Evolutionary conservation across 495 filamentous ascomycete genomes (phyloP).

Genomic region (Emericellopsis terricola): DNA sequence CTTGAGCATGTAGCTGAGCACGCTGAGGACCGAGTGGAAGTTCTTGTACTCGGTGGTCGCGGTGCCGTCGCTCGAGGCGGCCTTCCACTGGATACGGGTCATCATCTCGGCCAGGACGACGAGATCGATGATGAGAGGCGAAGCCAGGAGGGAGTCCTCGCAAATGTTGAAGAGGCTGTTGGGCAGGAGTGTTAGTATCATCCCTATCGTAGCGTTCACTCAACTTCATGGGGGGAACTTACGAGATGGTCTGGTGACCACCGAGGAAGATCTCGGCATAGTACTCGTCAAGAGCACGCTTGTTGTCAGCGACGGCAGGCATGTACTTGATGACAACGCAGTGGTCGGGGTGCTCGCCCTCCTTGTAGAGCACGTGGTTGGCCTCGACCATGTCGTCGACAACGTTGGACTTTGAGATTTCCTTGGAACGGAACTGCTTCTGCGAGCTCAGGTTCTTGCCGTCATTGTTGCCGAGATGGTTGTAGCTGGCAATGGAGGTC

Average conservation of each 20-base stretch:
- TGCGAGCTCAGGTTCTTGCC: slow-evolving; percentile 96
- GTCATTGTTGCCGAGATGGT: slow-evolving; percentile 98
- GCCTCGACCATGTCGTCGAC: slow-evolving; percentile 99
- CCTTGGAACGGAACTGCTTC: slow-evolving; percentile 97
- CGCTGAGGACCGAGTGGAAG: slow-evolving; percentile 94
- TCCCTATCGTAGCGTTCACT: background rate
- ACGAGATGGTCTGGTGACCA: slow-evolving; percentile 91
- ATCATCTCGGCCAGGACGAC: slow-evolving; percentile 89
- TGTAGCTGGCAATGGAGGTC: slow-evolving; percentile 97
- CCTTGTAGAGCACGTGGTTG: slow-evolving; percentile 74
- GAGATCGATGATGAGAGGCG: slow-evolving; percentile 92
- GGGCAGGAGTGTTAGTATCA: slow-evolving; percentile 4
- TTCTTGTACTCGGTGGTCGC: slow-evolving; percentile 58
- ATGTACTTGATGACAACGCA: slow-evolving; percentile 96
- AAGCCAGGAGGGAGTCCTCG: slow-evolving; percentile 95
- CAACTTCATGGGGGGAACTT: slow-evolving; percentile 8
- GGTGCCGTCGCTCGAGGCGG: slow-evolving; percentile 27
- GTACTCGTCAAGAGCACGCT: slow-evolving; percentile 97
- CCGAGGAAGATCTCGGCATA: slow-evolving; percentile 99
- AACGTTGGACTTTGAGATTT: slow-evolving; percentile 97
- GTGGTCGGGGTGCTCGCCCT: slow-evolving; percentile 79
- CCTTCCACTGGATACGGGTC: slow-evolving; percentile 90
- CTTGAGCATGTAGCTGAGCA: slow-evolving; percentile 99
- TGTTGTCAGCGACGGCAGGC: slow-evolving; percentile 97
- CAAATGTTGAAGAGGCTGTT: slow-evolving; percentile 88